phyloP scores from a whole-genome alignment of 495 filamentous ascomycete genomes.

The Margaritispora aquatica region DNA sequence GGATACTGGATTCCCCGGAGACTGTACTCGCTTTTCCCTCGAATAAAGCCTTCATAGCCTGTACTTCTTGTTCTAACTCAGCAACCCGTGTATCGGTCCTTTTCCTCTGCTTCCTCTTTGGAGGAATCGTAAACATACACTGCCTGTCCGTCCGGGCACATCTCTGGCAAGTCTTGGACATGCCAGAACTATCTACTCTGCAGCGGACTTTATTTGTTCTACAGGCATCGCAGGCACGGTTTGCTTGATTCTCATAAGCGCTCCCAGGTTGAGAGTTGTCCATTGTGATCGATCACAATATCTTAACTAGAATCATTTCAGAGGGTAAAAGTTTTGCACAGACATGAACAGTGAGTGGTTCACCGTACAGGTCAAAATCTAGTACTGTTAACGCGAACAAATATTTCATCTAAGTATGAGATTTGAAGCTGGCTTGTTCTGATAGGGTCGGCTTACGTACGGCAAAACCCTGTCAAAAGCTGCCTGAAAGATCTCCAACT shows the following conservation, averaged over 20 bases:
- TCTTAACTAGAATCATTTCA: neutral
- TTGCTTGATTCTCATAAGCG: slow-evolving; percentile 5
- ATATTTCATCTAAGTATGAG: no score
- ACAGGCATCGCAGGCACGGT: slow-evolving; percentile 80
- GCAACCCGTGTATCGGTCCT: slow-evolving; percentile 87
- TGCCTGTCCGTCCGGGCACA: slow-evolving; percentile 14
- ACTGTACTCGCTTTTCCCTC: slow-evolving; percentile 1
- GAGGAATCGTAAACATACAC: slow-evolving; percentile 77
- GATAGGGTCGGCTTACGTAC: neutral
- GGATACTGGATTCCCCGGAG: neutral
- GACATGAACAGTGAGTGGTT: no score
- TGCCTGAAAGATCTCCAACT: neutral
- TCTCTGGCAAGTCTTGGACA: slow-evolving; percentile 14
- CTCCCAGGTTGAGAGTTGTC: neutral
- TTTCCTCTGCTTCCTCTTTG: slow-evolving; percentile 72
- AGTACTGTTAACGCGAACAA: no score
- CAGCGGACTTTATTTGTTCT: slow-evolving; percentile 84
- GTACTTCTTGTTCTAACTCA: slow-evolving; percentile 62
- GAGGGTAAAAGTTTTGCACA: no score
- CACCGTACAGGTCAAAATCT: no score
- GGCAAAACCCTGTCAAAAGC: neutral
- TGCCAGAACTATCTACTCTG: slow-evolving; percentile 32
- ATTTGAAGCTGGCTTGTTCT: neutral
- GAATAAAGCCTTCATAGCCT: slow-evolving; percentile 18
- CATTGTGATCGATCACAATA: neutral